Percentiles rank a stretch among this genome's conserved stretches.
These are phyloP conservation scores for Trypanosoma brucei DNA, from an alignment of 208 protist genomes.

Conservation along the genomic window DNA sequence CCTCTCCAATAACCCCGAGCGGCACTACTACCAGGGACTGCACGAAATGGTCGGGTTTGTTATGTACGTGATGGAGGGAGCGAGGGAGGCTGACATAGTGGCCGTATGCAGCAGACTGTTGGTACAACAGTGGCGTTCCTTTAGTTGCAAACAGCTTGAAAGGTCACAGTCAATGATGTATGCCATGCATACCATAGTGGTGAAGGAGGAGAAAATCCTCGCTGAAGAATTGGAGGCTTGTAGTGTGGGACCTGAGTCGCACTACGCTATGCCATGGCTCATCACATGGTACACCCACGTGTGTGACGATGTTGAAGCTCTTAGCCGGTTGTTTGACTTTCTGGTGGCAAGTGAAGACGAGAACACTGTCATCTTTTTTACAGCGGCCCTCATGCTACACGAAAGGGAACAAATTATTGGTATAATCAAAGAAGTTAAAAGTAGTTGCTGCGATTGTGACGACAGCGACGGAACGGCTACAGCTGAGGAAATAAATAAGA, in stretches of 20 bases:
- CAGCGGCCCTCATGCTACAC: constrained; percentile 57
- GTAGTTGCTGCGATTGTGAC: constrained; percentile 22
- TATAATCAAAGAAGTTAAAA: constrained; percentile 35
- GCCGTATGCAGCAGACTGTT: constrained; percentile 64
- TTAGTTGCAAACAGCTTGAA: constrained; percentile 43
- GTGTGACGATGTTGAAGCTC: constrained; percentile 33
- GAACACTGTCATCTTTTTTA: constrained; percentile 65
- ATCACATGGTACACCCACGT: constrained; percentile 85
- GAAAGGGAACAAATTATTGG: constrained; percentile 46
- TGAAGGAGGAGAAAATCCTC: constrained; percentile 46
- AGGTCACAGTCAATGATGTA: constrained; percentile 74
- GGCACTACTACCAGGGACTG: constrained; percentile 83
- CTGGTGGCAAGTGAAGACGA: constrained; percentile 45
- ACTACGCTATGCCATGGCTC: constrained; percentile 84
- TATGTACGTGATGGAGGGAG: constrained; percentile 57
- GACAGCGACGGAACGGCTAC: constrained; percentile 20
- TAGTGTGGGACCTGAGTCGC: constrained; percentile 72
- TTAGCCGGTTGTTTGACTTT: constrained; percentile 73
- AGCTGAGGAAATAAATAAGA: neutral
- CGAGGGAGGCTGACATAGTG: constrained; percentile 36
- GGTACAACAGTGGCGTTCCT: constrained; percentile 47
- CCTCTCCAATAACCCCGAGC: constrained; percentile 45
- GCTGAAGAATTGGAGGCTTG: constrained; percentile 55
- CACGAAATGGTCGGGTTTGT: constrained; percentile 84
- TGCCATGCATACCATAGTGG: constrained; percentile 67